phyloP scores from a whole-genome alignment of 1,139 yeast genomes.

The Candida frijolesensis region DNA sequence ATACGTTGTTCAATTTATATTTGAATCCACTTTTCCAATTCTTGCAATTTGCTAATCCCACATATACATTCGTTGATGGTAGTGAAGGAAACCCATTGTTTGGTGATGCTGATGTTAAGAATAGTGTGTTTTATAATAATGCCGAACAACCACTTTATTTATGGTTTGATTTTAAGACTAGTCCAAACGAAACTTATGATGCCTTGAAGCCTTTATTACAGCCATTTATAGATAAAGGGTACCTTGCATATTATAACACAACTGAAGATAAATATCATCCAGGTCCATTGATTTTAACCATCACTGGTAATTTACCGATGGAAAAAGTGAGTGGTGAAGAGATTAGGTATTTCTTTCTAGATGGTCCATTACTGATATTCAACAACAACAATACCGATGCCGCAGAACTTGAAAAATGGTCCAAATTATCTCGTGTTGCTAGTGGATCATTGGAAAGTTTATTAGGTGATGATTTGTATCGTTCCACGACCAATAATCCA shows the following conservation, averaged over 20 bases:
- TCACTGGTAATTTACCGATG: conserved; percentile 45
- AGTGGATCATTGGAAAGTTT: conserved; percentile 36
- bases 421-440: conserved; percentile 36
- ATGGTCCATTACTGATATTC: conserved; percentile 39
- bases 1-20: conserved; percentile 55
- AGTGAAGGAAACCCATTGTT: conserved; percentile 16
- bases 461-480: conserved; percentile 27
- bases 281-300: conserved; percentile 42
- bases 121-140: conserved; percentile 40
- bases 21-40: conserved; percentile 53
- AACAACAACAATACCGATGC: conserved; percentile 7
- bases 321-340: conserved; percentile 28
- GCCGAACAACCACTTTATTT: conserved; percentile 43
- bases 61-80: conserved; percentile 17
- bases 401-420: conserved; percentile 21
- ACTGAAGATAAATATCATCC: conserved; percentile 23
- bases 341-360: conserved; percentile 37
- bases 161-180: conserved; percentile 48
- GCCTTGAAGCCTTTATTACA: conserved; percentile 31
- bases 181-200: conserved; percentile 34
- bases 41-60: conserved; percentile 48
- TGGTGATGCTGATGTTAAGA: conserved; percentile 19
- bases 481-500: conserved; percentile 14
- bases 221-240: conserved; percentile 35
- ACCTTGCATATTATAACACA: conserved; percentile 37